phyloP scores from a whole-genome alignment of 2,329 filamentous ascomycete species.

The Verticillium dahliae region DNA sequence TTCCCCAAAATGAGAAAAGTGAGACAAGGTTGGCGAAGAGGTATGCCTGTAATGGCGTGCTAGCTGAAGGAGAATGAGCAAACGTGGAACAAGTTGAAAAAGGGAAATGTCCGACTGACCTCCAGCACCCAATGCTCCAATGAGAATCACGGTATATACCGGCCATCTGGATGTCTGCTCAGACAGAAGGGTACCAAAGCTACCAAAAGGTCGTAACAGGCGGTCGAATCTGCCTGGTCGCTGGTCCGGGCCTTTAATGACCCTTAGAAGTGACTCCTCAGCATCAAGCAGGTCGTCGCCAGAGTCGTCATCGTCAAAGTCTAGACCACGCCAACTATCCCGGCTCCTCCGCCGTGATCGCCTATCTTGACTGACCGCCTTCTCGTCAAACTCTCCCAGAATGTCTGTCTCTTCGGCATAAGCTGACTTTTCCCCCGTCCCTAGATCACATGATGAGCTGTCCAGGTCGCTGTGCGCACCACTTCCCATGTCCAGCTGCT shows the following conservation, averaged over 20 bases:
- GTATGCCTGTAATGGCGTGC: slow-evolving; percentile 20
- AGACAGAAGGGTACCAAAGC: slow-evolving; percentile 13
- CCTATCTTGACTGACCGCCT: neutral
- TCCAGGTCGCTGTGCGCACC: neutral
- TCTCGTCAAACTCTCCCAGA: neutral
- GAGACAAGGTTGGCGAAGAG: slow-evolving; percentile 20
- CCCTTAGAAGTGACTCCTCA: neutral
- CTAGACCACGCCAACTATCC: neutral
- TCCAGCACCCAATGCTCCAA: slow-evolving; percentile 17
- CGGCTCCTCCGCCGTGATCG: neutral
- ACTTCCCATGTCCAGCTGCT: slow-evolving; percentile 5
- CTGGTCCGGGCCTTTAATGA: neutral
- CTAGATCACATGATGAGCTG: neutral
- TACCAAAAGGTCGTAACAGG: slow-evolving; percentile 3
- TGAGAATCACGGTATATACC: slow-evolving; percentile 14
- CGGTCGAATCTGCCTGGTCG: neutral
- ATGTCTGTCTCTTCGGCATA: neutral
- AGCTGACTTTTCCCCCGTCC: neutral
- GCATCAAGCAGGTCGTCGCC: neutral
- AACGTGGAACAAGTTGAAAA: neutral
- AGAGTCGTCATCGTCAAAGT: neutral
- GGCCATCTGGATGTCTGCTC: slow-evolving; percentile 16
- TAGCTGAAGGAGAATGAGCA: slow-evolving; percentile 6
- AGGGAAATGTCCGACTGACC: neutral
- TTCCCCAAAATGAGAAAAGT: slow-evolving; percentile 15